Base-by-base conservation (phyloP, 345 rosid species). In the Nephelium lappaceum region DNA sequence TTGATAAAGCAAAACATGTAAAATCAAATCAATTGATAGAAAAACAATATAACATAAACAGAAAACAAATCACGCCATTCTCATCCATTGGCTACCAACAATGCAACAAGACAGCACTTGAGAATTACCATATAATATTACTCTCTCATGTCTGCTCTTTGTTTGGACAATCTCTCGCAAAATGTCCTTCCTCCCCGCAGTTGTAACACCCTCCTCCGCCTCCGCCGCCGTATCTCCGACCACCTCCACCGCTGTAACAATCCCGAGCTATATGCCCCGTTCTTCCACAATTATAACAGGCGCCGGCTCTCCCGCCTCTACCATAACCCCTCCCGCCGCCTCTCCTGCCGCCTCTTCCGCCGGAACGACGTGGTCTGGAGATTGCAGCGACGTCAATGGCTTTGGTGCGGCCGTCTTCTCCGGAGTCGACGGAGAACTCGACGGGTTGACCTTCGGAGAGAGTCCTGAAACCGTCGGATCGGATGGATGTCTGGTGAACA, bases 151-250 rank as follows among this genome's bases (percentile, higher is more conserved):
- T 82, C 25, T 55, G 76, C 27, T 85, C 83, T 36, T 24, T 51
- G n/a, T 69, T 71, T 38, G 80, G 73, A 73, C 95, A 91, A 51
- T 91, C 92, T 81, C 91, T 81, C 5, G 92, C 92, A 81, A 89
- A 85, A 85, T 91, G 93, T 67, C 95, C 93, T 79, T 85, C 93
- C 67, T 86, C 88, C 12, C 93, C 93, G 61, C 95, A 89, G 68
- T 72, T 85, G 49, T 84, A 91, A 77, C 95, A 89, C 19, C 81
- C 84, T 31, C 84, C 83, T 5, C 84, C 85, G 3, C 86, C 75
- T 16, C 81, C 47, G 5, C 84, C 83, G 4, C 86, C 84, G 0
- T 83, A 73, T 5, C 88, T 81, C 5, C 87, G 86, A 1, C 88
- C 85, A 18, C 82, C 78, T 8, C 85, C 79, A 19, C 78, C 43